Conservation (phyloP, 2,329 filamentous ascomycete genomes). For the Seiridium unicorne region DNA sequence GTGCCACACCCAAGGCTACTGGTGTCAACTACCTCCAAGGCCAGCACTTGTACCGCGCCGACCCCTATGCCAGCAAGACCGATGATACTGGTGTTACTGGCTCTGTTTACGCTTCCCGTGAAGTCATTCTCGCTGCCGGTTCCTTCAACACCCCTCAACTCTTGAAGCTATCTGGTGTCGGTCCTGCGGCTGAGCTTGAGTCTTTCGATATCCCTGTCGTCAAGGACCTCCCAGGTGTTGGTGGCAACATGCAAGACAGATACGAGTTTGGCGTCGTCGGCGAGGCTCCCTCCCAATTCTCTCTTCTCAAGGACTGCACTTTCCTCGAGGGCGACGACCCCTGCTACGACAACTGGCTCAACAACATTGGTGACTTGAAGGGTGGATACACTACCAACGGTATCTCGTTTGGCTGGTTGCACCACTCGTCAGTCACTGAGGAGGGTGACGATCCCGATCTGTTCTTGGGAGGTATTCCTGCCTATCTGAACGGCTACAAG, state of each 20-base stretch:
- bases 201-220: conserved; percentile 23
- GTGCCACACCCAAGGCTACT: conserved; percentile 12
- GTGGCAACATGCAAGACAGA: conserved; percentile 27
- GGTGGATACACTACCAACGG: conserved; percentile 27
- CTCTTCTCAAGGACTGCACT: conserved; percentile 26
- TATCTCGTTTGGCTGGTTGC: conserved; percentile 23
- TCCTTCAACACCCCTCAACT: conserved; percentile 30
- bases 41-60: conserved; percentile 17
- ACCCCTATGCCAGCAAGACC: conserved; percentile 7
- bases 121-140: conserved; percentile 30
- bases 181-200: conserved; percentile 20
- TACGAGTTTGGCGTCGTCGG: conserved; percentile 41
- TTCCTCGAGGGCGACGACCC: conserved; percentile 26
- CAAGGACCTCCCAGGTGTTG: conserved; percentile 30
- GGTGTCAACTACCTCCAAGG: conserved; percentile 19
- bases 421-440: conserved; percentile 16
- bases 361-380: conserved; percentile 11
- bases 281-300: conserved; percentile 31
- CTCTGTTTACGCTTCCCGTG: conserved; percentile 14
- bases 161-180: conserved; percentile 31
- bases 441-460: conserved; percentile 44
- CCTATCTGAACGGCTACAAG: conserved; percentile 56
- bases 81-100: conserved; percentile 6
- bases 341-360: conserved; percentile 17
- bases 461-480: conserved; percentile 53